phyloP scores from a whole-genome alignment of 192 early-diverging fungal genomes.

The Phlyctochytrium bullatum region DNA sequence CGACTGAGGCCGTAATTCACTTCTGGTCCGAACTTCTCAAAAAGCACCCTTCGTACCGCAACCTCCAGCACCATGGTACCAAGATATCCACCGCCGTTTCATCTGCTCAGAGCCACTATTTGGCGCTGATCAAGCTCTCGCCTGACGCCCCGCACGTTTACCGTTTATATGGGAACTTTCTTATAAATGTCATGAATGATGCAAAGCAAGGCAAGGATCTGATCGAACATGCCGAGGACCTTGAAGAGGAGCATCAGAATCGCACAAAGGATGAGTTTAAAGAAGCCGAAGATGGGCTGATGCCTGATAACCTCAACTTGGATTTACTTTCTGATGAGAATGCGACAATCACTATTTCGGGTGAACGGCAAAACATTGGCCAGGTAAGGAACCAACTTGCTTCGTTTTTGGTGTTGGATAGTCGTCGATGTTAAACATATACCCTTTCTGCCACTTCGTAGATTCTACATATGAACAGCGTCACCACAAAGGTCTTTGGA shows the following conservation, averaged over 20 bases:
- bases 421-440: too few species aligned
- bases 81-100: conserved; percentile 32
- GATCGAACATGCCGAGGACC: conserved; percentile 38
- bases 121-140: conserved; percentile 29
- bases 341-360: conserved; percentile 16
- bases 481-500: conserved; percentile 28
- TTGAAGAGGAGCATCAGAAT: conserved; percentile 28
- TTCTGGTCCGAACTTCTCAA: conserved; percentile 45
- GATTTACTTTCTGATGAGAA: conserved; percentile 17
- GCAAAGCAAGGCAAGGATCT: conserved; percentile 32
- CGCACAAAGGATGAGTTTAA: not conserved
- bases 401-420: not conserved
- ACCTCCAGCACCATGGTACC: conserved; percentile 30
- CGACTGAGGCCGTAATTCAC: conserved; percentile 29
- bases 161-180: conserved; percentile 37
- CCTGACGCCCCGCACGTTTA: conserved; percentile 33
- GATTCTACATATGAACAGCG: conserved; percentile 32
- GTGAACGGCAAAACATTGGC: conserved; percentile 5
- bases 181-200: conserved; percentile 42
- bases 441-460: too few species aligned
- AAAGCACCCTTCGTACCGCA: conserved; percentile 22
- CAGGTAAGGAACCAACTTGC: conserved; percentile 2
- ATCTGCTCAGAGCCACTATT: conserved; percentile 20
- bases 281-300: not conserved
- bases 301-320: conserved; percentile 4